These are phyloP conservation scores for Hortaea sp. DNA, from an alignment of 2,329 filamentous ascomycete species.

Conservation along the genomic window DNA sequence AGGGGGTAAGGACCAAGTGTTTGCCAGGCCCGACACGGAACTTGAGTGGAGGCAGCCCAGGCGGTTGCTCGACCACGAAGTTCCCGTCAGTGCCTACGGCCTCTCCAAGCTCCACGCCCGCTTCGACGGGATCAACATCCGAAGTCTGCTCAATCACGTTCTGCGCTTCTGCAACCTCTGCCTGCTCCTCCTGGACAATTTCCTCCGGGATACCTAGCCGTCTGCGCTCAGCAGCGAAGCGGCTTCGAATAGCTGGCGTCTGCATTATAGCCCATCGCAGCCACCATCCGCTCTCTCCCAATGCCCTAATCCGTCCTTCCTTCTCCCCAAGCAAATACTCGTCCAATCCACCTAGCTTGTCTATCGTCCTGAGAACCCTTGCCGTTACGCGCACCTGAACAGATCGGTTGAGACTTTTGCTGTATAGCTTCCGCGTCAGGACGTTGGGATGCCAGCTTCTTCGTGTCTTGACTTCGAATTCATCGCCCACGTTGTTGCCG, in stretches of 20 bases:
- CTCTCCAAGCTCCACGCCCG: slow-evolving; percentile 10
- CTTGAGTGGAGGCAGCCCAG: slow-evolving; percentile 16
- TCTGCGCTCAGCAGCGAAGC: slow-evolving; percentile 55
- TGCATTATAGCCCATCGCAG: slow-evolving; percentile 86
- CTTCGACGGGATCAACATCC: slow-evolving; percentile 4
- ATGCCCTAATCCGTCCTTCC: slow-evolving; percentile 65
- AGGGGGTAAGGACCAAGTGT: slow-evolving; percentile 20
- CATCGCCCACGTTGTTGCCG: slow-evolving; percentile 64
- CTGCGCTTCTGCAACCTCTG: slow-evolving; percentile 7
- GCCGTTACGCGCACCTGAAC: slow-evolving; percentile 61
- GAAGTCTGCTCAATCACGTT: slow-evolving; percentile 6
- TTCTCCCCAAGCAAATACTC: slow-evolving; percentile 81
- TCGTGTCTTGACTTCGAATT: slow-evolving; percentile 59
- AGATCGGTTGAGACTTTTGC: slow-evolving; percentile 49
- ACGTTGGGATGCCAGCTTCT: slow-evolving; percentile 70
- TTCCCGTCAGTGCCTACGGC: slow-evolving; percentile 16
- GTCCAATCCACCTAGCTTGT: slow-evolving; percentile 81
- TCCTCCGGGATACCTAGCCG: slow-evolving; percentile 50
- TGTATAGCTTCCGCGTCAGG: slow-evolving; percentile 56
- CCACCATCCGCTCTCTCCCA: slow-evolving; percentile 84
- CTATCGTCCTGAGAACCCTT: slow-evolving; percentile 55
- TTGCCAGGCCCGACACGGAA: slow-evolving; percentile 21
- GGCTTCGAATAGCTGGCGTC: slow-evolving; percentile 54
- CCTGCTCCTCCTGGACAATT: slow-evolving; percentile 8
- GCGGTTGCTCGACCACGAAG: slow-evolving; percentile 17